Conservation (phyloP, 1,284 basidiomycete species). For the Phellinidium pouzarii region DNA sequence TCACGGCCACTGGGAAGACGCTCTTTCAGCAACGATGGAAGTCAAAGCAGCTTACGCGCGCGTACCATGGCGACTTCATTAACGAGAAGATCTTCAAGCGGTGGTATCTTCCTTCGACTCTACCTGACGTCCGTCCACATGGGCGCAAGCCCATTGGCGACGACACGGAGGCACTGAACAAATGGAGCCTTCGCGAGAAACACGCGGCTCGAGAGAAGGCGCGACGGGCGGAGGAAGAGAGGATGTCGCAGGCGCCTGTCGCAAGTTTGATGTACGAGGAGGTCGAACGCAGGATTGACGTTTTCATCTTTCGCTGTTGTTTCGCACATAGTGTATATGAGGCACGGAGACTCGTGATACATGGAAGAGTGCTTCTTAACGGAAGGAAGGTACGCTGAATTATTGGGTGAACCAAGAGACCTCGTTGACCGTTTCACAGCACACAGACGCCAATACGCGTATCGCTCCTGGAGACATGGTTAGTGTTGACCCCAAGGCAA, state of each 20-base stretch:
- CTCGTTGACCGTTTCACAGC: conserved; percentile 38
- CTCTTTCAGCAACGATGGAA: conserved; percentile 93
- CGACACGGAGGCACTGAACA: conserved; percentile 40
- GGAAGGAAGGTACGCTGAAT: conserved; percentile 66
- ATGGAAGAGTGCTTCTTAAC: conserved; percentile 86
- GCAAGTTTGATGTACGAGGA: conserved; percentile 89
- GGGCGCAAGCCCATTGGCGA: conserved; percentile 32
- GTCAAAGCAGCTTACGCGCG: conserved; percentile 85
- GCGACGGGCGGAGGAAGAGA: conserved; percentile 45
- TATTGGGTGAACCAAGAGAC: background rate
- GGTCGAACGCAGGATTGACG: conserved; percentile 92
- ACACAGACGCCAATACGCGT: conserved; percentile 82
- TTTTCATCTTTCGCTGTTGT: conserved; percentile 87
- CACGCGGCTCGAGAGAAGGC: conserved; percentile 41
- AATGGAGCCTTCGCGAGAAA: conserved; percentile 50
- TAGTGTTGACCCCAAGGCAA: conserved; percentile 76
- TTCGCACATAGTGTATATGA: conserved; percentile 89
- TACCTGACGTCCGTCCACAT: conserved; percentile 80
- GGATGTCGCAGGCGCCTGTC: conserved; percentile 67
- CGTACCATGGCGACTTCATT: conserved; percentile 95
- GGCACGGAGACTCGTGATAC: conserved; percentile 79
- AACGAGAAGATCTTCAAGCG: conserved; percentile 91
- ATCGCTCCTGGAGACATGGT: conserved; percentile 94
- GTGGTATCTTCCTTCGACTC: conserved; percentile 85
- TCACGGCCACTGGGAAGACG: conserved; percentile 54